Percentiles rank a stretch among this genome's conserved stretches.
Evolutionary conservation across 2,329 filamentous ascomycete genomes (phyloP).

Genomic region (Colletotrichum chlorophyti): DNA sequence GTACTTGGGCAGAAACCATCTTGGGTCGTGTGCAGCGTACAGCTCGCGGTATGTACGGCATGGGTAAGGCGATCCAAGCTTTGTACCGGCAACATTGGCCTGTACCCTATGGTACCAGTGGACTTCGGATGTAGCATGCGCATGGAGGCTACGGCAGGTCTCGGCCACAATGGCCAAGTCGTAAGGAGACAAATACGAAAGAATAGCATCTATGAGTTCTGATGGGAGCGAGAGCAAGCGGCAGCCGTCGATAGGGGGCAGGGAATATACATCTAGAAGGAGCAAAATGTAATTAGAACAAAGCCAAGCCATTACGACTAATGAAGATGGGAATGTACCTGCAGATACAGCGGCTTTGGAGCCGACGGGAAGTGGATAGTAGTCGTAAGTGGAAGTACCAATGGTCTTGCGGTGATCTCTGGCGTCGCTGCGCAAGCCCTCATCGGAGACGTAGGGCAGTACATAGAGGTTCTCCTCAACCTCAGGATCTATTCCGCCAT

Average conservation of each 20-base stretch:
- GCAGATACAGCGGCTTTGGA: neutral
- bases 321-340: neutral
- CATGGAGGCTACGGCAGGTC: slow-evolving; percentile 67
- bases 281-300: neutral
- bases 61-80: slow-evolving; percentile 62
- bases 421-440: slow-evolving; percentile 31
- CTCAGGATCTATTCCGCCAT: slow-evolving; percentile 44
- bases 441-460: slow-evolving; percentile 36
- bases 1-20: slow-evolving; percentile 83
- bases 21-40: slow-evolving; percentile 76
- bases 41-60: slow-evolving; percentile 72
- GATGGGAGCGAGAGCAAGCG: slow-evolving; percentile 67
- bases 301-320: neutral
- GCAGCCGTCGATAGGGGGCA: slow-evolving; percentile 15
- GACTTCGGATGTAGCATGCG: slow-evolving; percentile 68
- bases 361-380: slow-evolving; percentile 20
- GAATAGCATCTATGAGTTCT: slow-evolving; percentile 77
- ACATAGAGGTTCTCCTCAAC: slow-evolving; percentile 42
- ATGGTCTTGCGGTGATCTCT: slow-evolving; percentile 27
- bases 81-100: slow-evolving; percentile 65
- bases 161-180: slow-evolving; percentile 67
- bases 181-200: slow-evolving; percentile 68
- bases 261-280: neutral
- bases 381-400: slow-evolving; percentile 17
- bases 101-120: slow-evolving; percentile 78